These are phyloP conservation scores for Parasitella parasitica DNA, from an alignment of 371 early-diverging fungal genomes.

Conservation along the genomic window DNA sequence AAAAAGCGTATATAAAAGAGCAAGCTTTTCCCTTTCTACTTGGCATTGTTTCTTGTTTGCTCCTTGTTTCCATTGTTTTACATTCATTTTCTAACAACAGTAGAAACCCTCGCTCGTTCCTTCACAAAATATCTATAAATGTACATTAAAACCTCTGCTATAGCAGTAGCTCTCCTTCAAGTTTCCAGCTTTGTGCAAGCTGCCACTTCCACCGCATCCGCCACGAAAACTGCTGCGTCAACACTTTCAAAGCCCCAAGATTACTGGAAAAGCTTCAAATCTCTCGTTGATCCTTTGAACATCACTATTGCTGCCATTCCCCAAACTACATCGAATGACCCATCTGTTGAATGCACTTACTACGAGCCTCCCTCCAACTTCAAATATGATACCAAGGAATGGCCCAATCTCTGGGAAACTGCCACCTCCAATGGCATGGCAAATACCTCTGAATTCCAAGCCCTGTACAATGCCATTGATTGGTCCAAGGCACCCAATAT, in stretches of 20 bases:
- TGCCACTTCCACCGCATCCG: conserved; percentile 4
- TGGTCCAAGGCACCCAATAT: conserved; percentile 47
- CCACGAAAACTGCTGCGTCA: conserved; percentile 7
- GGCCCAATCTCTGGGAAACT: conserved; percentile 48
- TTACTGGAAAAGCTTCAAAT: conserved; percentile 24
- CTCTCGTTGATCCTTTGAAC: conserved; percentile 20
- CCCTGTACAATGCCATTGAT: conserved; percentile 46
- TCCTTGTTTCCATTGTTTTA: not conserved
- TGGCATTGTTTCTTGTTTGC: not conserved
- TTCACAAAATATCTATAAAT: not conserved
- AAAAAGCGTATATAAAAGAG: conserved; percentile 3
- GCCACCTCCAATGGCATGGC: conserved; percentile 53
- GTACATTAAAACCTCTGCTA: conserved; percentile 19
- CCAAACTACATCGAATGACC: conserved; percentile 24
- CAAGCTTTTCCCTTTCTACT: not conserved
- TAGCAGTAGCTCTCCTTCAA: conserved; percentile 21
- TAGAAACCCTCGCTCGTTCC: not conserved
- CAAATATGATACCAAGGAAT: conserved; percentile 34
- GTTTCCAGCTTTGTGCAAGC: conserved; percentile 21
- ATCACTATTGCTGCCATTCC: conserved; percentile 16
- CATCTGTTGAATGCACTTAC: conserved; percentile 16
- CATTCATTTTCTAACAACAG: conserved; percentile 8
- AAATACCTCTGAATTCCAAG: conserved; percentile 38
- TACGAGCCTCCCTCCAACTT: conserved; percentile 28
- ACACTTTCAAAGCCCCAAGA: conserved; percentile 17